Base-by-base conservation (phyloP, 2,329 filamentous ascomycete genomes). In the Nemania bipapillata region DNA sequence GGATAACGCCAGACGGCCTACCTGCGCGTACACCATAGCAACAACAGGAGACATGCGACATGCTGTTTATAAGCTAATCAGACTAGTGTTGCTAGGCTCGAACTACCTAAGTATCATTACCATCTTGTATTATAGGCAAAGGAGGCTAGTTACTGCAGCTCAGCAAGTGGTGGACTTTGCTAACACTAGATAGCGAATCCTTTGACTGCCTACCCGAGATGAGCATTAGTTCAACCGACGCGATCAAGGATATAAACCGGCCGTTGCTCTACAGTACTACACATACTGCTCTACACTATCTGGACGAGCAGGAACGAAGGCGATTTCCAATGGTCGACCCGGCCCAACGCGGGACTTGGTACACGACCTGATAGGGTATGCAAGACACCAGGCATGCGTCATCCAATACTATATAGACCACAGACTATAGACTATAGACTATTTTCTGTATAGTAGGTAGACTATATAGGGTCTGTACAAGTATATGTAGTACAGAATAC, bases 351-450 rank as follows among this genome's bases (percentile, higher is more conserved):
- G 47, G 32, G 45, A 32, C 26, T n/a, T 37, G 50, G 55, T 59
- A 65, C 42, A n/a, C 12, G 17, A 49, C 28, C n/a, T 22, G 6
- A n/a, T 45, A 37, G 24, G 57, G 52, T 15, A 66, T 57, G 58
- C 65, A 63, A 58, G 54, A 59, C 58, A 58, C 47, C n/a, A 17
- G 54, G 9, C n/a, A 45, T 57, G 50, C 24, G 40, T 37, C 37
- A 37, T 47, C n/a, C 5, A 45, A 12, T 45, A 12, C 24, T 45
- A 55, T 17, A 17, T 55, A 37, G 26, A n/a, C n/a, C n/a, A n/a
- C n/a, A n/a, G n/a, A n/a, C n/a, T n/a, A n/a, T n/a, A n/a, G n/a
- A n/a, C n/a, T n/a, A n/a, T n/a, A n/a, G n/a, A n/a, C n/a, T n/a
- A n/a, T n/a, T n/a, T n/a, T 12, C 11, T n/a, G 11, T 42, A 42